phyloP scores from a whole-genome alignment of 179 eudicot species.

The Amaranthus tricolor region DNA sequence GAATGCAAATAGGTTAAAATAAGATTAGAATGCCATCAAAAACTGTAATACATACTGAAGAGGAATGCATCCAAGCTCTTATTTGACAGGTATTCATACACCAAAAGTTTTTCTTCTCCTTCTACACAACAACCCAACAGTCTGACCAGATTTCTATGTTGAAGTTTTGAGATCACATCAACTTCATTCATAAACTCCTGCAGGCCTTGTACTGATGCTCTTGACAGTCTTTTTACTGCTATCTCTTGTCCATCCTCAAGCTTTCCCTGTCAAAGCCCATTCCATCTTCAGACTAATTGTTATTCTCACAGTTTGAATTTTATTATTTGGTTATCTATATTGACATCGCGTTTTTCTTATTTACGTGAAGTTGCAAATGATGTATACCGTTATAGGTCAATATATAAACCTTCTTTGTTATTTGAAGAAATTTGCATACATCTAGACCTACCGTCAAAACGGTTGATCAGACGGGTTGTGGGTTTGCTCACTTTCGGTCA shows the following conservation, averaged over 20 bases:
- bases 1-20: no score
- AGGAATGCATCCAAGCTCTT: slow-evolving; percentile 17
- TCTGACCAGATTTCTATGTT: slow-evolving; percentile 20
- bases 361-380: no score
- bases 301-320: neutral
- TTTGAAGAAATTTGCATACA: no score
- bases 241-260: slow-evolving; percentile 10
- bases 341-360: no score
- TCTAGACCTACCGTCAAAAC: no score
- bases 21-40: neutral
- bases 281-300: neutral
- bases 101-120: slow-evolving; percentile 35
- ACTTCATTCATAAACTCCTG: slow-evolving; percentile 20
- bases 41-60: slow-evolving; percentile 9
- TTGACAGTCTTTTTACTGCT: slow-evolving; percentile 21
- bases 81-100: slow-evolving; percentile 16
- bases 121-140: slow-evolving; percentile 20
- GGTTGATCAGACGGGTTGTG: no score
- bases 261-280: slow-evolving; percentile 2
- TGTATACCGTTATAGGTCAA: no score
- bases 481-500: no score
- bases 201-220: slow-evolving; percentile 12
- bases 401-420: no score
- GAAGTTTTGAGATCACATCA: slow-evolving; percentile 18
- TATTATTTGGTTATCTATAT: no score